phyloP scores from a whole-genome alignment of 306 rosid species.

The Quillaja saponaria region DNA sequence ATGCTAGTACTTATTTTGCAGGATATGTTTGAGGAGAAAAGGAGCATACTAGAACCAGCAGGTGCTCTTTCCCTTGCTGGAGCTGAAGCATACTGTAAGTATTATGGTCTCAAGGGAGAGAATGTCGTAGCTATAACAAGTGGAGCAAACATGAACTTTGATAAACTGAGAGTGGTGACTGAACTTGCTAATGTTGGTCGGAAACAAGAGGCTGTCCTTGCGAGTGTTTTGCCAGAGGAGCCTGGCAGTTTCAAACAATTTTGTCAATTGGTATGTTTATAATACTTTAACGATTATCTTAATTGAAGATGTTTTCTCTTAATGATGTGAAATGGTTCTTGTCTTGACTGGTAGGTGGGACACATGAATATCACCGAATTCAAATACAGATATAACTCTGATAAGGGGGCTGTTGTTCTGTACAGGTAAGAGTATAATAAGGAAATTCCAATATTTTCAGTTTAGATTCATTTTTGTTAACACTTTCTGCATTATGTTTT shows the following conservation, averaged over 20 bases:
- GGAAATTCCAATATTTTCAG: slow-evolving; percentile 7
- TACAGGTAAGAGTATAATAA: slow-evolving; percentile 57
- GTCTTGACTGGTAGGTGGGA: slow-evolving; percentile 61
- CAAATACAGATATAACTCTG: slow-evolving; percentile 72
- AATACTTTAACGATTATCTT: background rate
- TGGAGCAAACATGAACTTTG: slow-evolving; percentile 99
- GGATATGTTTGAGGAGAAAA: slow-evolving; percentile 99
- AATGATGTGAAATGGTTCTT: slow-evolving; percentile 24
- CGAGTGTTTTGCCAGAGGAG: slow-evolving; percentile 73
- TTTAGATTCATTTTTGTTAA: background rate
- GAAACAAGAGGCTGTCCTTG: slow-evolving; percentile 86
- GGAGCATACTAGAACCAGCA: slow-evolving; percentile 95
- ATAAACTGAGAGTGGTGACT: slow-evolving; percentile 82
- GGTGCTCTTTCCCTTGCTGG: slow-evolving; percentile 99
- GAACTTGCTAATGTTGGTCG: slow-evolving; percentile 97
- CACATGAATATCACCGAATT: slow-evolving; percentile 83
- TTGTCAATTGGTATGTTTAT: slow-evolving; percentile 70
- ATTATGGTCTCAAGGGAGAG: slow-evolving; percentile 80
- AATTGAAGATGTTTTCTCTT: background rate
- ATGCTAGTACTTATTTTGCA: slow-evolving; percentile 40
- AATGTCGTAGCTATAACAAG: slow-evolving; percentile 83
- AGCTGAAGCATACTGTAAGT: slow-evolving; percentile 97
- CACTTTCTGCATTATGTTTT: background rate
- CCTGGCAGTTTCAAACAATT: slow-evolving; percentile 84
- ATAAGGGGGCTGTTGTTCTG: slow-evolving; percentile 67